These are phyloP conservation scores for Ceratobasidium sp. DNA, from an alignment of 1,284 basidiomycete species.

Conservation along the genomic window DNA sequence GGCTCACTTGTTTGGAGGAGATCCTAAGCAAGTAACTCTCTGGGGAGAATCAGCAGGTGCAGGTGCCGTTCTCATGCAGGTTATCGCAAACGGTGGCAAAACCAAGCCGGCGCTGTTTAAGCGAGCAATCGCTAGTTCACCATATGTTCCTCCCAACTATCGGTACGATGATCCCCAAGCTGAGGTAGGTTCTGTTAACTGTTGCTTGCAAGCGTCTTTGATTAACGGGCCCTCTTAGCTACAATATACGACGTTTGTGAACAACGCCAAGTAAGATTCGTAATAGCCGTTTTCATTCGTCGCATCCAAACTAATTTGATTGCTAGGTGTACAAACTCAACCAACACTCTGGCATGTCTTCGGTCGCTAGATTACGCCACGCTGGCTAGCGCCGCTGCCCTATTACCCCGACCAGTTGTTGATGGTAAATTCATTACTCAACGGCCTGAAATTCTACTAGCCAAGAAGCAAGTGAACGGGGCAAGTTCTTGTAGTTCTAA, in stretches of 20 bases:
- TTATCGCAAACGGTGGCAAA: constrained; percentile 41
- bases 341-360: constrained; percentile 37
- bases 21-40: constrained; percentile 2
- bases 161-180: constrained; percentile 35
- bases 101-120: constrained; percentile 39
- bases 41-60: constrained; percentile 36
- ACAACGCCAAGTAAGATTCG: not conserved
- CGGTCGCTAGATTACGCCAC: not conserved
- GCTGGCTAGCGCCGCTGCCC: constrained; percentile 1
- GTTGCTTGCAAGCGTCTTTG: not conserved
- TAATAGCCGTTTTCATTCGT: too few species aligned
- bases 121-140: constrained; percentile 36
- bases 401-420: constrained; percentile 14
- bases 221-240: not conserved
- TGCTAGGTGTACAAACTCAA: constrained; percentile 34
- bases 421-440: constrained; percentile 25
- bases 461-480: constrained; percentile 31
- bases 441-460: constrained; percentile 8
- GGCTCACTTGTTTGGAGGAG: constrained; percentile 30
- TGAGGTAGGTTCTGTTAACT: constrained; percentile 23
- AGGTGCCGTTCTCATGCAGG: constrained; percentile 27
- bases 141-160: constrained; percentile 40
- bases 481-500: not conserved
- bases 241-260: constrained; percentile 5
- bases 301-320: not conserved